Evolutionary conservation across 2,329 filamentous ascomycete genomes (phyloP).

Genomic region (Fusarium annulatum): DNA sequence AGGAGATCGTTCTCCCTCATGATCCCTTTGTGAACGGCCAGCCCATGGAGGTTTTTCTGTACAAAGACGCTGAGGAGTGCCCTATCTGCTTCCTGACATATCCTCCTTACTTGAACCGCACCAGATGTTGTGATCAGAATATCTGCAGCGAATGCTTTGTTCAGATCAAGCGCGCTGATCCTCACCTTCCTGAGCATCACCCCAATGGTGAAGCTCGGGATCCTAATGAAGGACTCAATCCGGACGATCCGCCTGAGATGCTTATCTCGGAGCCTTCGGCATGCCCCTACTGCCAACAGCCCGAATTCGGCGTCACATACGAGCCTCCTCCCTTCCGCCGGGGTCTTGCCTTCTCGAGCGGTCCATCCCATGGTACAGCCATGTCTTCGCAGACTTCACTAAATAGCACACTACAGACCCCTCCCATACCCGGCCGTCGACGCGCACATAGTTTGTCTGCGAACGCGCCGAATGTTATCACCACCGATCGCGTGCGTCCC

Average conservation of each 20-base stretch:
- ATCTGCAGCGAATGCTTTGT: conserved; percentile 99
- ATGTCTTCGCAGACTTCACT: conserved; percentile 90
- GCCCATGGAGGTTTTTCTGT: conserved; percentile 89
- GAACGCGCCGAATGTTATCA: conserved; percentile 85
- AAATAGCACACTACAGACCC: conserved; percentile 64
- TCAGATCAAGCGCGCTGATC: conserved; percentile 95
- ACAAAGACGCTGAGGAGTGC: conserved; percentile 90
- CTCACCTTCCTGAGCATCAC: conserved; percentile 85
- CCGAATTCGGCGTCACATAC: conserved; percentile 97
- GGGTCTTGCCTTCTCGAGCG: conserved; percentile 75
- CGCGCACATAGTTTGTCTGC: conserved; percentile 77
- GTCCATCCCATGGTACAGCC: conserved; percentile 65
- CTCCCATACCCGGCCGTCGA: conserved; percentile 54
- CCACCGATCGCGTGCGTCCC: conserved; percentile 90
- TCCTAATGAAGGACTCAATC: conserved; percentile 51
- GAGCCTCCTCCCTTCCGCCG: conserved; percentile 88
- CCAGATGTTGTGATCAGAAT: conserved; percentile 92
- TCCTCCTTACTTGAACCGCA: conserved; percentile 92
- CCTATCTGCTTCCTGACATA: conserved; percentile 98
- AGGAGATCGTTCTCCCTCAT: conserved; percentile 81
- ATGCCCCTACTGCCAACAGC: conserved; percentile 94
- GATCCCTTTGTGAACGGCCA: conserved; percentile 96
- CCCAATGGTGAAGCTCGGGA: conserved; percentile 57
- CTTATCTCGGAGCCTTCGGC: conserved; percentile 91
- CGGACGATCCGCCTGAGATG: conserved; percentile 68